Conservation (phyloP, 352 stramenopile genomes). For the Globisporangium emineosum region DNA sequence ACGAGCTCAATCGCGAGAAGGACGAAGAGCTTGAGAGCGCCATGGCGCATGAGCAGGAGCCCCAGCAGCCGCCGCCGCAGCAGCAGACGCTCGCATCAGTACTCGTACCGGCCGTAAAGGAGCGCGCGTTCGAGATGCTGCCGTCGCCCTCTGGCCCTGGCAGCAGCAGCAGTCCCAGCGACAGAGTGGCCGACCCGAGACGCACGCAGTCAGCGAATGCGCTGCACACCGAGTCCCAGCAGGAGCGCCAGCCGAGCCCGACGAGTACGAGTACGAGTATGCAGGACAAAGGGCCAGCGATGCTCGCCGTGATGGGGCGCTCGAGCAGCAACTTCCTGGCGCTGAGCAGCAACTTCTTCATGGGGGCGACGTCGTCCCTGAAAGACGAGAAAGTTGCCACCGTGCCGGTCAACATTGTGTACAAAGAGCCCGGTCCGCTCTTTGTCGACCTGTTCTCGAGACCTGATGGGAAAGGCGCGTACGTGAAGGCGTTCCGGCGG, state of each 20-base stretch:
- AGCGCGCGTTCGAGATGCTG: not conserved
- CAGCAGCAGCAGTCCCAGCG: not conserved
- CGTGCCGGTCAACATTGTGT: slow-evolving; percentile 42
- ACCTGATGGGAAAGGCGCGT: slow-evolving; percentile 59
- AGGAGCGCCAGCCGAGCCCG: not conserved
- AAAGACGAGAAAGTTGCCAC: slow-evolving; percentile 29
- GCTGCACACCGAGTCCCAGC: slow-evolving; percentile 22
- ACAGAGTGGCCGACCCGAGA: slow-evolving; percentile 26
- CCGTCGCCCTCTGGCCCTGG: not conserved
- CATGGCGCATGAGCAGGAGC: slow-evolving; percentile 9
- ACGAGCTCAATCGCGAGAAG: not conserved
- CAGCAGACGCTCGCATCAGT: not conserved
- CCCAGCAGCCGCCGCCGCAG: too few species aligned
- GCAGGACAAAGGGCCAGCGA: slow-evolving; percentile 15
- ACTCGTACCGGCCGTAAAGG: not conserved
- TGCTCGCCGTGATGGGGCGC: slow-evolving; percentile 24
- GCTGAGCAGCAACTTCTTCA: slow-evolving; percentile 26
- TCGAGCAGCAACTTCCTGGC: slow-evolving; percentile 50
- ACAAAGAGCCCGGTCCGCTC: slow-evolving; percentile 43
- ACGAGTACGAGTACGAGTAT: not conserved
- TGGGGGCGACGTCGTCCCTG: slow-evolving; percentile 9
- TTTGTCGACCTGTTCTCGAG: slow-evolving; percentile 79
- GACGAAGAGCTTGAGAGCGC: not conserved
- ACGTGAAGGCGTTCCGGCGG: slow-evolving; percentile 72
- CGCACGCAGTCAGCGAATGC: slow-evolving; percentile 57